phyloP scores from a whole-genome alignment of 495 filamentous ascomycete genomes.

The Clohesyomyces aquaticus region DNA sequence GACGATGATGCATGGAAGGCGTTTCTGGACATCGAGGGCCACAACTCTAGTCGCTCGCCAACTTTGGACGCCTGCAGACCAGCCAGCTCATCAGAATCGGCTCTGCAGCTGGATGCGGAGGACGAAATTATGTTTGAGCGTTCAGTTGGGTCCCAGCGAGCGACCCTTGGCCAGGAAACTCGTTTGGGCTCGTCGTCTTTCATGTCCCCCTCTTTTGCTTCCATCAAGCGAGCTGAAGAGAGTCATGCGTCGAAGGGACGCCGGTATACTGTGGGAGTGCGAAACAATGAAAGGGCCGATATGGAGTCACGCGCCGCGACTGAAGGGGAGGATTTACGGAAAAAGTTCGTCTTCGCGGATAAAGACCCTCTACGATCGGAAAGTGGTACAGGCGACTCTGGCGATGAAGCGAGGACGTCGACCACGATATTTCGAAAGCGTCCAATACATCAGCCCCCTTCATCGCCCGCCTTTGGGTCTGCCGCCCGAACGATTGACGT shows the following conservation, averaged over 20 bases:
- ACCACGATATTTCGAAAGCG: neutral
- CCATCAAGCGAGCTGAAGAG: neutral
- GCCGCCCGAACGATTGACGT: neutral
- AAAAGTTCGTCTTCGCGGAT: slow-evolving; percentile 25
- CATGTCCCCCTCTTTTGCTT: slow-evolving; percentile 29
- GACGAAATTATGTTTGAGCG: neutral
- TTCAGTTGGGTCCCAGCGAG: slow-evolving; percentile 16
- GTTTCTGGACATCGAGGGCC: slow-evolving; percentile 25
- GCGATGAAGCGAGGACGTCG: neutral
- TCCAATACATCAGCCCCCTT: neutral
- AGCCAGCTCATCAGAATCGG: neutral
- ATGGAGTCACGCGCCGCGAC: neutral
- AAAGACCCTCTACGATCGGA: slow-evolving; percentile 1
- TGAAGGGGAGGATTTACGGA: slow-evolving; percentile 28
- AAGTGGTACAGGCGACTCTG: neutral
- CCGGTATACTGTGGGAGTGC: neutral
- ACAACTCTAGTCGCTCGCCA: slow-evolving; percentile 26
- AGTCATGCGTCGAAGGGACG: neutral
- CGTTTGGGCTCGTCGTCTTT: slow-evolving; percentile 13
- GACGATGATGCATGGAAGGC: slow-evolving; percentile 33
- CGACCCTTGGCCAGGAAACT: slow-evolving; percentile 25
- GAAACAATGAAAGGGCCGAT: neutral
- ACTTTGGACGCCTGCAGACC: slow-evolving; percentile 6
- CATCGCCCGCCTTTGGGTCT: neutral
- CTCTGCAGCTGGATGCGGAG: neutral